Evolutionary conservation across 345 rosid genomes (phyloP), one percentile per base, ranked within the genome.

Genomic region (Eucalyptus lansdowneana): DNA sequence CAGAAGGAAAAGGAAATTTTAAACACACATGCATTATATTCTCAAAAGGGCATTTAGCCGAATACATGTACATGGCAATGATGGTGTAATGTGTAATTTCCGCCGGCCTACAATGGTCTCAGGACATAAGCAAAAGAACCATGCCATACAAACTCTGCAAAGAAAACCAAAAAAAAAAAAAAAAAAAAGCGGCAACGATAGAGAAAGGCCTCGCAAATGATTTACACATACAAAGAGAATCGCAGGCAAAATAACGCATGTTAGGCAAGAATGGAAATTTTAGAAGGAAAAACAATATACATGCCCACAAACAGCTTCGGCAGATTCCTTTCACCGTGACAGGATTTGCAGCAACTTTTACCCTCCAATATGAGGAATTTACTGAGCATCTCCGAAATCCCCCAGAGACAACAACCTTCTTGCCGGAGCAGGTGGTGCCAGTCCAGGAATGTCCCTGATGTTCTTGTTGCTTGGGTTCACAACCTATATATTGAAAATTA

Each of bases 341-440:
- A 21, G 22, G 60, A 54, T 31, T 54, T 54, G 67, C 44, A 31
- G 88, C 69, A 37, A 87, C 47, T 76, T 76, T 40, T 21, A 50
- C 69, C 65, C 69, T 87, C 86, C 62, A 88, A 86, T 88, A 86
- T 12, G 25, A 86, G 49, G 87, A 86, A 88, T 90, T 91, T 93
- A 93, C 69, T 87, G 69, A 87, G 90, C 88, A 87, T 91, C 92
- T 62, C 92, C 90, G 12, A 27, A 85, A 89, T 90, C 92, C 90
- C 95, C 91, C 88, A 92, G 80, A 88, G 94, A 96, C 88, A 98
- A 92, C 85, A 97, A 94, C 94, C 97, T 96, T 93, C 99, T 96
- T 29, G 99, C 80, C 7, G 97, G 99, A 34, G 97, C 99, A 49
- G 99, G 99, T 44, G 99, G 99, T 87, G 99, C 99, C 94, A 98